Percentiles rank a stretch among this genome's conserved stretches.
These are phyloP conservation scores for Madurella fahalii DNA, from an alignment of 2,329 filamentous ascomycete genomes.

Conservation along the genomic window DNA sequence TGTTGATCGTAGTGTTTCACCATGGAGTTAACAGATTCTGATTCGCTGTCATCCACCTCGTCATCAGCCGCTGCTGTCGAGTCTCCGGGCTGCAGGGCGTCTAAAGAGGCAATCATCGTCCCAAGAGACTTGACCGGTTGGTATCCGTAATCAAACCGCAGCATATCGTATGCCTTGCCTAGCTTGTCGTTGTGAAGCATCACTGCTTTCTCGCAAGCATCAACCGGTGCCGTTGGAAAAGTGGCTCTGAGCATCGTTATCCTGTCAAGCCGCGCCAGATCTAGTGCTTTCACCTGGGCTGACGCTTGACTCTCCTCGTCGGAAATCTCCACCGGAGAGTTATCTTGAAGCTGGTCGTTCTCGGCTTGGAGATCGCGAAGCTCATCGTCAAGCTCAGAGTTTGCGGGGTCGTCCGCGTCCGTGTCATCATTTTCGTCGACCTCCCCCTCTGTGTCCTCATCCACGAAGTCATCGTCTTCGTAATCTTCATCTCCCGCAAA, in stretches of 20 bases:
- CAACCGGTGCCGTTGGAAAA: slow-evolving; percentile 39
- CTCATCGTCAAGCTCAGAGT: slow-evolving; percentile 22
- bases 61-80: slow-evolving; percentile 18
- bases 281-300: slow-evolving; percentile 9
- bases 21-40: slow-evolving; percentile 27
- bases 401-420: slow-evolving; percentile 20
- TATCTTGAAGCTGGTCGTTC: slow-evolving; percentile 12
- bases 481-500: slow-evolving; percentile 7
- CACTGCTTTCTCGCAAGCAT: slow-evolving; percentile 36
- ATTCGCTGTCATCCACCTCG: slow-evolving; percentile 26
- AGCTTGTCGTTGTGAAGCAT: slow-evolving; percentile 33
- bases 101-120: slow-evolving; percentile 2
- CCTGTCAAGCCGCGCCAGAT: slow-evolving; percentile 31
- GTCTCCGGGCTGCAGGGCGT: slow-evolving; percentile 2
- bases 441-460: slow-evolving; percentile 21
- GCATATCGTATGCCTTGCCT: slow-evolving; percentile 35
- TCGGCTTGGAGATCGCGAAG: slow-evolving; percentile 22
- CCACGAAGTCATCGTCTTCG: slow-evolving; percentile 7
- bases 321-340: slow-evolving; percentile 14
- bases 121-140: not conserved
- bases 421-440: slow-evolving; percentile 19
- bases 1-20: slow-evolving; percentile 35
- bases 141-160: not conserved
- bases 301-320: not conserved
- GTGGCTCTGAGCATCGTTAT: slow-evolving; percentile 38